Evolutionary conservation across 2,329 filamentous ascomycete species (phyloP).

Genomic region (Fusarium sp.): DNA sequence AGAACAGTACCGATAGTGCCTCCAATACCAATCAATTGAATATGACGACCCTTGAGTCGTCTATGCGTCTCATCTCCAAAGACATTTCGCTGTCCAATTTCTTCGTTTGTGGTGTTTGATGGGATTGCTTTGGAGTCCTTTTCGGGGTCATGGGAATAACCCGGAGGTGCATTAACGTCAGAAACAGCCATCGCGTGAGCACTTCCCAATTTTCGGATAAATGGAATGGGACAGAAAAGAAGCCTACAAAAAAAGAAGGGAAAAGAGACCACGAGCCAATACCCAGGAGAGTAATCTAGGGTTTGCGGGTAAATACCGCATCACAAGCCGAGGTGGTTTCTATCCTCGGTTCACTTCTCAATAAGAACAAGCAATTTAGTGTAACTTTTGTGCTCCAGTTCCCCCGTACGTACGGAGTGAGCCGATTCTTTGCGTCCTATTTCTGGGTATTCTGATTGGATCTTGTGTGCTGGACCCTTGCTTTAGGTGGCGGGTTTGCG

Average conservation of each 20-base stretch:
- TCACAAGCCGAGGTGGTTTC: conserved; percentile 10
- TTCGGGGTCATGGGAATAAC: conserved; percentile 37
- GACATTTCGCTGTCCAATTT: conserved; percentile 2
- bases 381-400: conserved; percentile 15
- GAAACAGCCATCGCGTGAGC: conserved; percentile 29
- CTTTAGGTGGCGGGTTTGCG: neutral
- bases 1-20: conserved; percentile 73
- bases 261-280: neutral
- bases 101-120: neutral
- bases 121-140: conserved; percentile 31
- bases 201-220: neutral
- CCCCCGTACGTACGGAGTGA: conserved; percentile 10
- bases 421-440: neutral
- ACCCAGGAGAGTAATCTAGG: neutral
- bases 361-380: conserved; percentile 2
- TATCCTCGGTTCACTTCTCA: neutral
- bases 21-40: conserved; percentile 71
- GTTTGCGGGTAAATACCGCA: conserved; percentile 19
- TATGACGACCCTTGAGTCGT: conserved; percentile 65
- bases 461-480: neutral
- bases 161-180: conserved; percentile 25
- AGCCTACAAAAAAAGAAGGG: neutral
- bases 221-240: neutral
- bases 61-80: conserved; percentile 56
- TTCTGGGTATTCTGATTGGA: conserved; percentile 7